Percentiles rank a stretch among this genome's conserved stretches.
Evolutionary conservation across 2,329 filamentous ascomycete genomes (phyloP).

Genomic region (Phialophora tarda): DNA sequence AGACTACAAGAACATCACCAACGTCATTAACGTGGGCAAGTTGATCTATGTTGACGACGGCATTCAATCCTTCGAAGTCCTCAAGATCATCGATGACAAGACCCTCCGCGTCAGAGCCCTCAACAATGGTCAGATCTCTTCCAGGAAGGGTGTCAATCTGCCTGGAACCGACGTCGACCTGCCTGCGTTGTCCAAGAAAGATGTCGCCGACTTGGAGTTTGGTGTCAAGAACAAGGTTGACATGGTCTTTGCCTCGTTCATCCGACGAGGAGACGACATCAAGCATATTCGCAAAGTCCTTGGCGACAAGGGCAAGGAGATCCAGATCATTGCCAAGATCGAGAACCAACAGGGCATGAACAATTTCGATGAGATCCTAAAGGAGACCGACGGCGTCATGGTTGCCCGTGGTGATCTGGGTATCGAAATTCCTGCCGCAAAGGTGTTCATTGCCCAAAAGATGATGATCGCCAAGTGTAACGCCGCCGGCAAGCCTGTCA

Average conservation of each 20-base stretch:
- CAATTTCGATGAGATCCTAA: slow-evolving; percentile 98
- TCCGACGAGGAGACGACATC: slow-evolving; percentile 93
- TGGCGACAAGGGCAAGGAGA: slow-evolving; percentile 88
- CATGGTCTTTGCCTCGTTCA: slow-evolving; percentile 99
- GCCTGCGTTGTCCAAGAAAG: slow-evolving; percentile 95
- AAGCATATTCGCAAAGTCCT: slow-evolving; percentile 88
- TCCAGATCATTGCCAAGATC: slow-evolving; percentile 99
- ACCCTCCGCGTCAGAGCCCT: slow-evolving; percentile 84
- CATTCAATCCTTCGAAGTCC: slow-evolving; percentile 93
- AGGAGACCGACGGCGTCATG: slow-evolving; percentile 98
- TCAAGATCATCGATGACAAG: slow-evolving; percentile 85
- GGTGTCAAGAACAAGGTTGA: slow-evolving; percentile 99
- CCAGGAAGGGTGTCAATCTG: slow-evolving; percentile 98
- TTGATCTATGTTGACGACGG: slow-evolving; percentile 98
- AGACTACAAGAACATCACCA: slow-evolving; percentile 99
- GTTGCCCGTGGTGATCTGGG: slow-evolving; percentile 97
- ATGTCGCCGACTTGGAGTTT: slow-evolving; percentile 90
- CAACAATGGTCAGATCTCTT: slow-evolving; percentile 99
- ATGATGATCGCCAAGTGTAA: slow-evolving; percentile 99
- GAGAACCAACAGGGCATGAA: slow-evolving; percentile 99
- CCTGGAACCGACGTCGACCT: slow-evolving; percentile 99
- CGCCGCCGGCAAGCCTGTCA: slow-evolving; percentile 96
- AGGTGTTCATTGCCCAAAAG: slow-evolving; percentile 99
- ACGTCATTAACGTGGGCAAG: slow-evolving; percentile 89
- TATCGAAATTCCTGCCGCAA: slow-evolving; percentile 97